phyloP scores from a whole-genome alignment of 352 stramenopile species.

The Thalassiosira oceanica region DNA sequence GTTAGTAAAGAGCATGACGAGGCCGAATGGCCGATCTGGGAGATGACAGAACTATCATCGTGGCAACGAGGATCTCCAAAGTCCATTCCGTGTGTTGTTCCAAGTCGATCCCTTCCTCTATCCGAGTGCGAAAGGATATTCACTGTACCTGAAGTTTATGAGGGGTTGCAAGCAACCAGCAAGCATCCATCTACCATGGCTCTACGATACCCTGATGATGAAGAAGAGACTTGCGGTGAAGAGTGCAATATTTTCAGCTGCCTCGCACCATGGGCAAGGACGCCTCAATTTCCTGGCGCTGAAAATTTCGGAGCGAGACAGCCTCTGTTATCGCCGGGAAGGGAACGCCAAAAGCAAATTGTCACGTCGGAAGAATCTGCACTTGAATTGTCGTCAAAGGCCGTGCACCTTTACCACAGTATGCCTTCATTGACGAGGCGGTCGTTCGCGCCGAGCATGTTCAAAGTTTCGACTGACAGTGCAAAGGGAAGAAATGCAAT shows the following conservation, averaged over 20 bases:
- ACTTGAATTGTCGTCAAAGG: slow-evolving; percentile 25
- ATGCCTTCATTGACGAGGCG: slow-evolving; percentile 18
- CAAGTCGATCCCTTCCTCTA: background rate
- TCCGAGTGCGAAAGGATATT: slow-evolving; percentile 48
- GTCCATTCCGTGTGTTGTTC: too few species aligned
- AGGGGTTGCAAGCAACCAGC: slow-evolving; percentile 10
- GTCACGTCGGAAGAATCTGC: background rate
- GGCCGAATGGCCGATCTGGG: slow-evolving; percentile 30
- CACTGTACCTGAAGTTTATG: slow-evolving; percentile 45
- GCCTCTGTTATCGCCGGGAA: background rate
- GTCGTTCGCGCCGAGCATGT: slow-evolving; percentile 38
- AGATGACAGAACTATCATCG: slow-evolving; percentile 18
- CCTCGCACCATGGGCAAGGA: slow-evolving; percentile 8
- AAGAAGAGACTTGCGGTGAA: background rate
- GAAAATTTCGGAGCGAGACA: too few species aligned
- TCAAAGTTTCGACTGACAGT: slow-evolving; percentile 24
- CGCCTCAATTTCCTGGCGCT: background rate
- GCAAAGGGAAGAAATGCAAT: slow-evolving; percentile 5
- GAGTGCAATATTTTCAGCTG: slow-evolving; percentile 21
- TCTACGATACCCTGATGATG: background rate
- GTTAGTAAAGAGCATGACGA: slow-evolving; percentile 13
- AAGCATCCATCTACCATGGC: slow-evolving; percentile 3
- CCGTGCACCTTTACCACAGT: slow-evolving; percentile 40
- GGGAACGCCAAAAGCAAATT: too few species aligned
- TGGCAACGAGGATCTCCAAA: background rate